phyloP scores from a whole-genome alignment of 2,329 filamentous ascomycete genomes.

The Lithohypha guttulata region DNA sequence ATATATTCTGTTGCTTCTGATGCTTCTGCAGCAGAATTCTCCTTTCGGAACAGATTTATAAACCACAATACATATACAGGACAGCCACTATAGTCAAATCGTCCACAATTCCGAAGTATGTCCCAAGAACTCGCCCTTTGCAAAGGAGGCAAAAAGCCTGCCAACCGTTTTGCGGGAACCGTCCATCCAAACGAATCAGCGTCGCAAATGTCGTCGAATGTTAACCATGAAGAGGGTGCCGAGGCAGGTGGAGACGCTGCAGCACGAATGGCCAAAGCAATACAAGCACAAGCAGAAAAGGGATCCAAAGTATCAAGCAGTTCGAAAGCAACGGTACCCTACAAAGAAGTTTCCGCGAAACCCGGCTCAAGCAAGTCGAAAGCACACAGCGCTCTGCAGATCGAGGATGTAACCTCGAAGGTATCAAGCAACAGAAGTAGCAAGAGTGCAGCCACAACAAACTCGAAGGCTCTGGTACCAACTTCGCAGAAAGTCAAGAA shows the following conservation, averaged over 20 bases:
- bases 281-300: neutral
- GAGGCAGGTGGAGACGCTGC: neutral
- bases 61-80: no score
- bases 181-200: neutral
- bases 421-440: no score
- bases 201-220: neutral
- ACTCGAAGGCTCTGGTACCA: neutral
- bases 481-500: neutral
- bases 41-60: no score
- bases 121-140: slow-evolving; percentile 1
- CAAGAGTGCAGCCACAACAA: neutral
- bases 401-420: neutral
- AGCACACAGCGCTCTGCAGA: neutral
- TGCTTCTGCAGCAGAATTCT: no score
- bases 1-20: no score
- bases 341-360: neutral
- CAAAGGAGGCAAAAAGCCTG: neutral
- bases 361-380: neutral
- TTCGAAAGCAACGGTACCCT: neutral
- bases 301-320: neutral
- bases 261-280: neutral
- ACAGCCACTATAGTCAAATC: no score
- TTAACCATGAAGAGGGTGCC: neutral
- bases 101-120: no score
- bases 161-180: neutral